These are phyloP conservation scores for Leccinum insolens DNA, from an alignment of 1,284 basidiomycete genomes.

Conservation along the genomic window DNA sequence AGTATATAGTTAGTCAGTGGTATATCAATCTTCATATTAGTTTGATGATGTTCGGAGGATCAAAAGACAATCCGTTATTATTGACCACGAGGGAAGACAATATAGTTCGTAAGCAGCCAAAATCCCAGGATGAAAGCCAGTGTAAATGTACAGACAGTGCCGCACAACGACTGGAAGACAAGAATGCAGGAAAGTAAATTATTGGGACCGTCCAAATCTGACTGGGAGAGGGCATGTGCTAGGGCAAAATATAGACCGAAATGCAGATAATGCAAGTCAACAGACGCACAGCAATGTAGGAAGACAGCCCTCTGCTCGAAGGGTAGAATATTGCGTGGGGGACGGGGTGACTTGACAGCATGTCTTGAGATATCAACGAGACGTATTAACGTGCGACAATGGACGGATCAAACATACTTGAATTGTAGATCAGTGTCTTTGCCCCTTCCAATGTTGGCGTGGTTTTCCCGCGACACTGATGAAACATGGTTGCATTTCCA, in stretches of 20 bases:
- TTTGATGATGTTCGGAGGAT: neutral
- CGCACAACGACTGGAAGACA: constrained; percentile 24
- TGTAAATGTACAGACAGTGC: constrained; percentile 36
- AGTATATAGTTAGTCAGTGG: neutral
- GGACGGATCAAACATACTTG: constrained; percentile 51
- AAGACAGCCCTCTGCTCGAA: constrained; percentile 20
- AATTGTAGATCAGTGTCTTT: constrained; percentile 81
- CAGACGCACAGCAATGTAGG: constrained; percentile 33
- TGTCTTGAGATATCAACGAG: constrained; percentile 12
- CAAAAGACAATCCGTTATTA: constrained; percentile 26
- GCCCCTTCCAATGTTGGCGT: constrained; percentile 67
- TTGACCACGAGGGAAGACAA: constrained; percentile 41
- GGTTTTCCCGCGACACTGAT: too few relatives aligned
- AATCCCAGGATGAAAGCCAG: constrained; percentile 28
- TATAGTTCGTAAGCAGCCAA: constrained; percentile 34
- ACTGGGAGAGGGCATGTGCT: constrained; percentile 22
- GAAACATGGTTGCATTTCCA: too few relatives aligned
- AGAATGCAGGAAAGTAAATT: constrained; percentile 30
- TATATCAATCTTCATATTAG: constrained; percentile 3
- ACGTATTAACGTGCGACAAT: constrained; percentile 15
- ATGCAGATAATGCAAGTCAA: constrained; percentile 42
- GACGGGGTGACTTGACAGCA: constrained; percentile 29
- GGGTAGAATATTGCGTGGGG: constrained; percentile 33
- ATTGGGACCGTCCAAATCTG: constrained; percentile 35
- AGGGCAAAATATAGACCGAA: constrained; percentile 27